Conservation (phyloP, 345 rosid species). For the Pistacia atlantica region DNA sequence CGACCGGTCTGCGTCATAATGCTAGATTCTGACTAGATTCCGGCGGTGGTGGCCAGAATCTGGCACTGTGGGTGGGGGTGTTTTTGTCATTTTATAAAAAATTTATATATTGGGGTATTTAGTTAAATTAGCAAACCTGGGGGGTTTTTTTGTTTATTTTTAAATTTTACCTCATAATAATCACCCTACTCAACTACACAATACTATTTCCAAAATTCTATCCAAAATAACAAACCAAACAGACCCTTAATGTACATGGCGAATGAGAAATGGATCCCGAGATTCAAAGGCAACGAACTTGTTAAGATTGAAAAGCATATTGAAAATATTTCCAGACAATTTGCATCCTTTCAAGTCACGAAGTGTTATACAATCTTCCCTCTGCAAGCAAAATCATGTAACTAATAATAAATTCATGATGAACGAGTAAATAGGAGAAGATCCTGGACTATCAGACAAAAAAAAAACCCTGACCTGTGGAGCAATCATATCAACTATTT, state of each 20-base stretch:
- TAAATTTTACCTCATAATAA: too few species aligned
- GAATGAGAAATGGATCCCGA: slow-evolving; percentile 77
- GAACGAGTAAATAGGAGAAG: background rate
- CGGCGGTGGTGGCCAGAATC: too few species aligned
- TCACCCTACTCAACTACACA: too few species aligned
- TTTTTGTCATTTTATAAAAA: too few species aligned
- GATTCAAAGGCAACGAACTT: slow-evolving; percentile 87
- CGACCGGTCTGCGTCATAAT: too few species aligned
- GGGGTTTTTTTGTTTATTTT: too few species aligned
- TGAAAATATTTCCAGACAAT: slow-evolving; percentile 83
- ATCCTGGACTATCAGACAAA: background rate
- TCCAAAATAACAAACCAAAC: too few species aligned
- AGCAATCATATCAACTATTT: slow-evolving; percentile 86
- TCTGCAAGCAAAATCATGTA: slow-evolving; percentile 39
- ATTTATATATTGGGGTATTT: too few species aligned
- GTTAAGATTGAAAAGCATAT: slow-evolving; percentile 82
- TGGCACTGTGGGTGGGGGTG: too few species aligned
- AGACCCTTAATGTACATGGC: slow-evolving; percentile 49
- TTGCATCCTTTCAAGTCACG: slow-evolving; percentile 63
- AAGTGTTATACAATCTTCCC: slow-evolving; percentile 66
- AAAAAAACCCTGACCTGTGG: slow-evolving; percentile 57
- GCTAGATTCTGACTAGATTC: too few species aligned
- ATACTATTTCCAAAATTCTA: too few species aligned
- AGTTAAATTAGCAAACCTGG: too few species aligned
- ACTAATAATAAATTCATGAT: background rate